phyloP scores from a whole-genome alignment of 148 eudicot genomes.

The Heliosperma pusillum region DNA sequence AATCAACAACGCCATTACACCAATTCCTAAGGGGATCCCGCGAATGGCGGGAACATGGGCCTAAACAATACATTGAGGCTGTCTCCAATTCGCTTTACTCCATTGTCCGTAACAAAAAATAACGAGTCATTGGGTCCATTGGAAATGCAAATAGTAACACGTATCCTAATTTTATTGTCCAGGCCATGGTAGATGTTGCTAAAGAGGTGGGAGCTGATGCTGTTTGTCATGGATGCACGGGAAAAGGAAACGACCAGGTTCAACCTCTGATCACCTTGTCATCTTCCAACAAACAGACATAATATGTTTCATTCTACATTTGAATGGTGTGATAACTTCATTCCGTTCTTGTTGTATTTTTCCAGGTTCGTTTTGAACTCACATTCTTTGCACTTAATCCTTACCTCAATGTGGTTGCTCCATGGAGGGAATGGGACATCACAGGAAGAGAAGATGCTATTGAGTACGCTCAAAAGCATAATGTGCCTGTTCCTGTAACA shows the following conservation, averaged over 20 bases:
- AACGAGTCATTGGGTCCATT: background rate
- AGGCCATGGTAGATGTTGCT: conserved; percentile 99
- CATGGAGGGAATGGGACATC: conserved; percentile 98
- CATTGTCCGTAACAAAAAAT: background rate
- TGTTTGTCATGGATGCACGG: conserved; percentile 94
- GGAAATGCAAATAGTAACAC: background rate
- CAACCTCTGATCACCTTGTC: conserved; percentile 9
- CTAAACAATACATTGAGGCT: background rate
- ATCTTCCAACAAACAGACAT: background rate
- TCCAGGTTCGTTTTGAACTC: conserved; percentile 90
- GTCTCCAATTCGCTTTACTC: background rate
- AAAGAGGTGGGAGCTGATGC: conserved; percentile 98
- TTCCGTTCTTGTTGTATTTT: background rate
- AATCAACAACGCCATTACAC: background rate
- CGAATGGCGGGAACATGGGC: background rate
- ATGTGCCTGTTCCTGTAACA: conserved; percentile 85
- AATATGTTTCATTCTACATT: conserved; percentile 10
- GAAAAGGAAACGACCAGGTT: conserved; percentile 97
- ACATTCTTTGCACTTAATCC: conserved; percentile 89
- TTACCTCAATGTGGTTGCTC: conserved; percentile 78
- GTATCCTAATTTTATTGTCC: background rate
- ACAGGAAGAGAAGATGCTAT: conserved; percentile 89
- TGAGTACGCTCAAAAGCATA: conserved; percentile 83
- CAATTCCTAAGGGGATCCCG: background rate
- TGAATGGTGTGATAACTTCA: background rate